Percentiles rank a stretch among this genome's conserved stretches.
phyloP scores from a whole-genome alignment of 2,329 filamentous ascomycete species.

The Niveomyces coronatus region DNA sequence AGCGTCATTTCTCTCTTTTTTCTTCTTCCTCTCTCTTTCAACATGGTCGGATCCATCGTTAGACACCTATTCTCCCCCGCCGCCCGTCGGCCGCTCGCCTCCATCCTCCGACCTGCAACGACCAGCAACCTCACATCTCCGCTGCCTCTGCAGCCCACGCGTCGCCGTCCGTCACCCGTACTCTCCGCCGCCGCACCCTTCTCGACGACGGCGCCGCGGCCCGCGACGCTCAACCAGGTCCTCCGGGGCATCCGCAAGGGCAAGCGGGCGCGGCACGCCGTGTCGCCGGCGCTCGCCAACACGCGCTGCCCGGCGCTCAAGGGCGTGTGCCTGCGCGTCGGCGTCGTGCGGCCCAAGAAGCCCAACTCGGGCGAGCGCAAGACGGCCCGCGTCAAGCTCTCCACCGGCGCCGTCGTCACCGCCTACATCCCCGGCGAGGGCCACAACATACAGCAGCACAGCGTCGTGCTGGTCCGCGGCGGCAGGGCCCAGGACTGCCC shows the following conservation, averaged over 20 bases:
- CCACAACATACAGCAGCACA: slow-evolving; percentile 98
- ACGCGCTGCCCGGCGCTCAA: slow-evolving; percentile 72
- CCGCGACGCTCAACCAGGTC: slow-evolving; percentile 65
- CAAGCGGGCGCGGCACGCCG: slow-evolving; percentile 73
- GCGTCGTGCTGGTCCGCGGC: slow-evolving; percentile 89
- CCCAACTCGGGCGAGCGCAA: slow-evolving; percentile 97
- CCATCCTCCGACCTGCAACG: slow-evolving; percentile 12
- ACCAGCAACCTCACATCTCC: slow-evolving; percentile 18
- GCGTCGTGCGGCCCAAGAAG: slow-evolving; percentile 93
- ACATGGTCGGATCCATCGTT: slow-evolving; percentile 26
- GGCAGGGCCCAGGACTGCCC: slow-evolving; percentile 94
- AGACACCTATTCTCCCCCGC: slow-evolving; percentile 25
- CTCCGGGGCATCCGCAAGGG: slow-evolving; percentile 65
- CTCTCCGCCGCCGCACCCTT: slow-evolving; percentile 33
- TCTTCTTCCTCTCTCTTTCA: no score
- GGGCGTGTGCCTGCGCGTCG: slow-evolving; percentile 91
- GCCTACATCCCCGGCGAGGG: slow-evolving; percentile 96
- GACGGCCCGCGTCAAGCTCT: slow-evolving; percentile 82
- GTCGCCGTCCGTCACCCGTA: slow-evolving; percentile 16
- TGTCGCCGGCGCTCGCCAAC: slow-evolving; percentile 71
- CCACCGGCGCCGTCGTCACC: slow-evolving; percentile 76
- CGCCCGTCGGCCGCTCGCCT: slow-evolving; percentile 18
- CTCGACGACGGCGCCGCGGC: slow-evolving; percentile 44
- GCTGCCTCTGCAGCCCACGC: slow-evolving; percentile 12
- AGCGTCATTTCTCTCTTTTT: no score